A percentile compares a stretch with the other conserved stretches of the same genome.
Evolutionary conservation across 2,329 filamentous ascomycete genomes (phyloP).

Genomic region (Trichothecium roseum): DNA sequence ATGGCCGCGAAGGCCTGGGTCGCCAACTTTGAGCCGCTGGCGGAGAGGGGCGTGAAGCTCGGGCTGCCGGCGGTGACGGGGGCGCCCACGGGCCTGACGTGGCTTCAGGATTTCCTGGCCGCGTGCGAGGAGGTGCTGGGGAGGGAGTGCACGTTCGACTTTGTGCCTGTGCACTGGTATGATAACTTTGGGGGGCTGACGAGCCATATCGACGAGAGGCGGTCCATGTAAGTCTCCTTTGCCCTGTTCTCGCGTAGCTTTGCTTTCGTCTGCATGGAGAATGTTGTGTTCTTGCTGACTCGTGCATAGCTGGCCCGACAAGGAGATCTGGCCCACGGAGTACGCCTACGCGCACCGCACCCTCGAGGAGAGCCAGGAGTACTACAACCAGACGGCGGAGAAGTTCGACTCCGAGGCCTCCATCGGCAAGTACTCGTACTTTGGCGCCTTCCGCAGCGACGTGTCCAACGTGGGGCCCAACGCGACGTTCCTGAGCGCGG

Average conservation of each 20-base stretch:
- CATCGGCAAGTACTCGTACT: constrained; percentile 62
- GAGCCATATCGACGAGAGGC: constrained; percentile 49
- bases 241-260: not conserved
- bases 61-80: constrained; percentile 65
- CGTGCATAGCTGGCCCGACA: constrained; percentile 41
- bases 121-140: constrained; percentile 52
- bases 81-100: constrained; percentile 46
- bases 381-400: constrained; percentile 55
- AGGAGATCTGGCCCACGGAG: constrained; percentile 69
- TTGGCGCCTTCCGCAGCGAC: constrained; percentile 60
- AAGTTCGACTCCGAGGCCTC: constrained; percentile 51
- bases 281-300: not conserved
- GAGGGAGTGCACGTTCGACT: constrained; percentile 51
- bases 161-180: constrained; percentile 57
- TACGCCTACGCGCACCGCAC: constrained; percentile 53
- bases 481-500: constrained; percentile 56
- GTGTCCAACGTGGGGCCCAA: constrained; percentile 68
- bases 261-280: not conserved
- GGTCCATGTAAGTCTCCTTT: constrained; percentile 19
- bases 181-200: constrained; percentile 60
- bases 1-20: constrained; percentile 61
- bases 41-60: constrained; percentile 51
- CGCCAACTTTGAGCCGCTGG: constrained; percentile 59
- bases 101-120: constrained; percentile 56
- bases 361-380: constrained; percentile 47